These are phyloP conservation scores for Orbilia quercus DNA, from an alignment of 2,329 filamentous ascomycete genomes.

Conservation along the genomic window DNA sequence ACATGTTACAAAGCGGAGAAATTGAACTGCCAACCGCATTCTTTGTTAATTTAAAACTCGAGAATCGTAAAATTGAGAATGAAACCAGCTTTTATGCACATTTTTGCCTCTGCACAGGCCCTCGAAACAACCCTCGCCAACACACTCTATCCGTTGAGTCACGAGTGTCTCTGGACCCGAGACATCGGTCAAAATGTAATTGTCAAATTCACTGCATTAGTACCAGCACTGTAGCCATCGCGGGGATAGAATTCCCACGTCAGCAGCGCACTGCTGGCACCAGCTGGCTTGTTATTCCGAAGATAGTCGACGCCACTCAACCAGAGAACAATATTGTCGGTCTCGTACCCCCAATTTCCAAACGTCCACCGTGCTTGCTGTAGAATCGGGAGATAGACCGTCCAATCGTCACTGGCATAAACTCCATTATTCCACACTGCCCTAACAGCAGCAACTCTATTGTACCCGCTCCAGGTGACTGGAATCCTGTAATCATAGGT, in stretches of 20 bases:
- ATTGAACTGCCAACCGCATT: no score
- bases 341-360: slow-evolving; percentile 59
- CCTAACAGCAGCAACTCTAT: slow-evolving; percentile 68
- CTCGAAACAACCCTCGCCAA: no score
- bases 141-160: no score
- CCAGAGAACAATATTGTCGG: slow-evolving; percentile 39
- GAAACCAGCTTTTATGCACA: no score
- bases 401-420: slow-evolving; percentile 70
- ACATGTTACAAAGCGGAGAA: no score
- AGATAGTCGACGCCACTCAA: slow-evolving; percentile 27
- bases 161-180: no score
- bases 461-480: slow-evolving; percentile 68
- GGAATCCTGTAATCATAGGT: slow-evolving; percentile 65
- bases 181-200: slow-evolving; percentile 13
- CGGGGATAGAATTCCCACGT: slow-evolving; percentile 46
- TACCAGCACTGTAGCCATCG: slow-evolving; percentile 27
- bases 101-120: no score
- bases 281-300: slow-evolving; percentile 46
- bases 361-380: slow-evolving; percentile 64
- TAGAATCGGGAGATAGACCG: slow-evolving; percentile 67
- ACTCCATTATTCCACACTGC: slow-evolving; percentile 67
- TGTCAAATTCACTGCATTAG: slow-evolving; percentile 40
- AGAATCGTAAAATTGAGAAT: no score
- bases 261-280: slow-evolving; percentile 27
- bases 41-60: no score